These are phyloP conservation scores for Fereydounia khargensis DNA, from an alignment of 1,284 basidiomycete genomes.

Conservation along the genomic window DNA sequence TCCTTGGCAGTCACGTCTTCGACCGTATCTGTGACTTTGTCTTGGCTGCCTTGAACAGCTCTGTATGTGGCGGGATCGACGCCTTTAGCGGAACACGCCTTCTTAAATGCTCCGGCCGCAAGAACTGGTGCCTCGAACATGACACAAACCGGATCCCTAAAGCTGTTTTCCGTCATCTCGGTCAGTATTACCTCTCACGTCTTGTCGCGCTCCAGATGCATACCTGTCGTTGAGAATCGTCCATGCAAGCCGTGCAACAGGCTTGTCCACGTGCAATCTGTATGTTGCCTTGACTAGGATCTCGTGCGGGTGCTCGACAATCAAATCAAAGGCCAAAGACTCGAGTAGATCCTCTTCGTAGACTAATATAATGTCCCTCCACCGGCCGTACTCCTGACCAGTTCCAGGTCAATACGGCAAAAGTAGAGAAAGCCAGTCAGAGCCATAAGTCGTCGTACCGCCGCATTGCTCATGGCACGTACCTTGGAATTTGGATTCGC, in stretches of 20 bases:
- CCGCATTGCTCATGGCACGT: too few species aligned
- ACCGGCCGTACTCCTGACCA: constrained; percentile 60
- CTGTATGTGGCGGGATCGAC: constrained; percentile 27
- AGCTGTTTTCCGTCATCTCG: constrained; percentile 4
- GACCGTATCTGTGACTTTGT: too few species aligned
- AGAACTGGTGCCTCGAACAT: constrained; percentile 51
- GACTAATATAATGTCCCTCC: constrained; percentile 69
- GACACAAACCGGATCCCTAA: constrained; percentile 40
- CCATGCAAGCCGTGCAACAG: constrained; percentile 39
- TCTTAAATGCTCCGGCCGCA: constrained; percentile 45
- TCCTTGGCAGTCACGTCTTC: neutral
- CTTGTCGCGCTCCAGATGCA: neutral
- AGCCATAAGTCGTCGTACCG: too few species aligned
- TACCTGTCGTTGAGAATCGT: constrained; percentile 40
- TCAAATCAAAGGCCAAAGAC: constrained; percentile 86
- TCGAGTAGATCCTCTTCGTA: constrained; percentile 82
- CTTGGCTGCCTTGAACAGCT: too few species aligned
- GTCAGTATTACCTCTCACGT: constrained; percentile 1
- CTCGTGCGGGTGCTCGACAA: constrained; percentile 74
- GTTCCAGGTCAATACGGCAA: too few species aligned
- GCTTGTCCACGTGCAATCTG: constrained; percentile 26
- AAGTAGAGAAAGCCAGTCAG: too few species aligned
- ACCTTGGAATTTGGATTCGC: constrained; percentile 28
- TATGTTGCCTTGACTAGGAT: constrained; percentile 42
- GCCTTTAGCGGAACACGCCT: constrained; percentile 31